Conservation (phyloP, 306 rosid species). For the Prinsepia uniflora region DNA sequence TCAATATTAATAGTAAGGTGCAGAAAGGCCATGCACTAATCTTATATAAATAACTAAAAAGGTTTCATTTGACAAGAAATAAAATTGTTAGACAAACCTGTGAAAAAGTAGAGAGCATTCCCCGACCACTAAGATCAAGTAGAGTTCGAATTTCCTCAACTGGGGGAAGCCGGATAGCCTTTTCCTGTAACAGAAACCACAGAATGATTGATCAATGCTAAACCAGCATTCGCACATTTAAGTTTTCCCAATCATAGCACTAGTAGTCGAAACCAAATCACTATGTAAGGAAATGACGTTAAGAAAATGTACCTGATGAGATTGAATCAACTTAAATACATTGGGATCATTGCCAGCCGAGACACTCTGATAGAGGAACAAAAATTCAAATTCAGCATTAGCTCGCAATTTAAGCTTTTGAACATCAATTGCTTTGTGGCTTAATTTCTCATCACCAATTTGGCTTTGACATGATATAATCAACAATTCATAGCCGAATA, state of each 20-base stretch:
- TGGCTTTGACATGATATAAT: background rate
- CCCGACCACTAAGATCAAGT: constrained; percentile 66
- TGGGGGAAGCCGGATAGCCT: constrained; percentile 76
- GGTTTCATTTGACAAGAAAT: background rate
- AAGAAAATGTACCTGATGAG: constrained; percentile 62
- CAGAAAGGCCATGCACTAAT: background rate
- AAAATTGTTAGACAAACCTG: constrained; percentile 38
- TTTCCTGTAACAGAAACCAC: constrained; percentile 49
- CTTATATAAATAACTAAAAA: background rate
- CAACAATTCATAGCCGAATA: background rate
- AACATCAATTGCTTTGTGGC: background rate
- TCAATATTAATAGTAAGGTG: background rate
- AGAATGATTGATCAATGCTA: background rate
- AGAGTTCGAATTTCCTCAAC: constrained; percentile 71
- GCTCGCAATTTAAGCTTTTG: background rate
- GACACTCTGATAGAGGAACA: constrained; percentile 40
- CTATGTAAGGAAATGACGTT: too few species aligned
- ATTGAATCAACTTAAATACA: constrained; percentile 59
- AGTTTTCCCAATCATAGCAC: background rate
- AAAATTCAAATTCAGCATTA: constrained; percentile 12
- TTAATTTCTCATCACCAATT: background rate
- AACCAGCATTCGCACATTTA: background rate
- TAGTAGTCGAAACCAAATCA: background rate
- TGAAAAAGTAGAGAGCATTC: constrained; percentile 77
- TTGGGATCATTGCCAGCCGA: constrained; percentile 50